Percentiles rank a stretch among this genome's conserved stretches.
Evolutionary conservation across 2,329 filamentous ascomycete genomes (phyloP).

Genomic region (Cyanodermella asteris): DNA sequence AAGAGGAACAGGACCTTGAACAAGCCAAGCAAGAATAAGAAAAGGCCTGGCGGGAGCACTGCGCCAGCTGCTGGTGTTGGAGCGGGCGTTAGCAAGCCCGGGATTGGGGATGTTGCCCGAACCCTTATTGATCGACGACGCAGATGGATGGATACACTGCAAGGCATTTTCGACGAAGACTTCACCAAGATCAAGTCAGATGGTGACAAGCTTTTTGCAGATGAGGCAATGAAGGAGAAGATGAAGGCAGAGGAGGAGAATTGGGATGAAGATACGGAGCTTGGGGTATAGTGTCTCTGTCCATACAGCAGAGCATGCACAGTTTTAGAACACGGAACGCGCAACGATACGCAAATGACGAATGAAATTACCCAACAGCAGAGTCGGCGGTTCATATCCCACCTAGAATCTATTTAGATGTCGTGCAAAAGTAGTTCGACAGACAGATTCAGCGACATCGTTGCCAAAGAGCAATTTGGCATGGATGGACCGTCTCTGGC

Average conservation of each 20-base stretch:
- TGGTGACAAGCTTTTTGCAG: slow-evolving; percentile 53
- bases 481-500: too few species aligned
- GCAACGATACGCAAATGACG: too few species aligned
- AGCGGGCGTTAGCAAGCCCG: slow-evolving; percentile 43
- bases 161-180: slow-evolving; percentile 72
- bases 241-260: slow-evolving; percentile 57
- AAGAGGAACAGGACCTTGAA: slow-evolving; percentile 89
- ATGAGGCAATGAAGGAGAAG: slow-evolving; percentile 47
- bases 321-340: too few species aligned
- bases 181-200: slow-evolving; percentile 49
- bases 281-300: slow-evolving; percentile 17
- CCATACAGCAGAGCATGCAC: too few species aligned
- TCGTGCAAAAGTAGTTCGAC: too few species aligned
- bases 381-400: too few species aligned
- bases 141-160: slow-evolving; percentile 80
- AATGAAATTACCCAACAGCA: too few species aligned
- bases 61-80: slow-evolving; percentile 27
- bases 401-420: too few species aligned
- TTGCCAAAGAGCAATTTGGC: too few species aligned
- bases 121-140: slow-evolving; percentile 78
- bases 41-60: slow-evolving; percentile 40
- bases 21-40: slow-evolving; percentile 74
- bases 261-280: slow-evolving; percentile 64
- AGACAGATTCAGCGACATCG: too few species aligned
- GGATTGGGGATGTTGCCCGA: slow-evolving; percentile 77